A percentile compares a stretch with the other conserved stretches of the same genome.
These are phyloP conservation scores for Ascocoryne sarcoides DNA, from an alignment of 2,329 filamentous ascomycete species.

Conservation along the genomic window DNA sequence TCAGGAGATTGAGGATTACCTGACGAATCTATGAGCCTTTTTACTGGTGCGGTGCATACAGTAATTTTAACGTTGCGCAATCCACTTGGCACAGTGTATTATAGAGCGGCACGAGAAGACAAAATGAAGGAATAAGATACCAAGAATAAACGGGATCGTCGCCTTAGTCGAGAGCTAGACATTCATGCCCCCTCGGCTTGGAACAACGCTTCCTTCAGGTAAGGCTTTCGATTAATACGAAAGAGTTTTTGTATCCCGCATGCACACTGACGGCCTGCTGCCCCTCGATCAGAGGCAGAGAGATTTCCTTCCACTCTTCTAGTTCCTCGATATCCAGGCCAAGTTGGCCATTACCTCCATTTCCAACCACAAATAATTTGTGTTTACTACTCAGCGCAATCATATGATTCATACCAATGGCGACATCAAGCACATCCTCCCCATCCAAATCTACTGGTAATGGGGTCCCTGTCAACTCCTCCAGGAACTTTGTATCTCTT, in stretches of 20 bases:
- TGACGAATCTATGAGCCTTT: conserved; percentile 75
- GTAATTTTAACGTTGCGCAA: conserved; percentile 17
- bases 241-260: conserved; percentile 27
- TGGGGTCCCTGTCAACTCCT: conserved; percentile 12
- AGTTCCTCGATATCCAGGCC: conserved; percentile 32
- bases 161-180: too few species aligned
- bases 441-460: conserved; percentile 30
- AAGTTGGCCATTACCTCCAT: conserved; percentile 51
- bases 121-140: conserved; percentile 26
- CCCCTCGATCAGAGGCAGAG: conserved; percentile 12
- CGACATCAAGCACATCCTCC: conserved; percentile 47
- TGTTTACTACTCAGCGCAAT: conserved; percentile 43
- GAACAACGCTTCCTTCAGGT: too few species aligned
- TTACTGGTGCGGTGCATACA: conserved; percentile 12
- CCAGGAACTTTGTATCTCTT: conserved; percentile 12
- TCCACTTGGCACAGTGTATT: conserved; percentile 27
- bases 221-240: conserved; percentile 21
- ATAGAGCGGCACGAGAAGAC: conserved; percentile 28
- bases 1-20: conserved; percentile 98
- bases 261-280: conserved; percentile 21
- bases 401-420: conserved; percentile 50
- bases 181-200: too few species aligned
- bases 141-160: conserved; percentile 8
- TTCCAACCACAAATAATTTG: conserved; percentile 46
- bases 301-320: conserved; percentile 22